Evolutionary conservation across 345 rosid species (phyloP), one percentile per base, ranked within the genome.

Genomic region (Camelina neglecta): DNA sequence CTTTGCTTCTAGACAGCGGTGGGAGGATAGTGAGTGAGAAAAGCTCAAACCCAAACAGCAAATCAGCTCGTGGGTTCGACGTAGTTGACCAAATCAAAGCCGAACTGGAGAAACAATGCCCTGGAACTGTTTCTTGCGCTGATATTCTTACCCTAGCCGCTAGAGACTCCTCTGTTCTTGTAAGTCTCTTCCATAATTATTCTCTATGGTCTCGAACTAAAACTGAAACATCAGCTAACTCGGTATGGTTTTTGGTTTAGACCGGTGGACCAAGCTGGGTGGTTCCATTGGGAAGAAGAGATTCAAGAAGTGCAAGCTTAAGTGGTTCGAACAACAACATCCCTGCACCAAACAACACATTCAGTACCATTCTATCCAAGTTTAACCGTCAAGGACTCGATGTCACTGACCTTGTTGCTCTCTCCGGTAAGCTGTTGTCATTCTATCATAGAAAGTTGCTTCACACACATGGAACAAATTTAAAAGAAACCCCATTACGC

Each of bases 131-230:
- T 11, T 94, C 98, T 55, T 94, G 96, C 50, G 97, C 98, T 64
- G 97, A 94, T 79, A 77, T 84, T 21, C 13, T 94, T 73, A 83
- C 93, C 49, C 75, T 94, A 60, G 92, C 89, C 51, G 97, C 97
- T 57, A 89, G 98, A 86, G 97, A 94, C 78, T 90, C 98, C 48
- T 87, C 98, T 38, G 86, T 86, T 83, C 87, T 94, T 26, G 97
- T 90, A 75, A 86, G 88, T 75, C 39, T 7, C 23, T 8, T 61
- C 33, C 5, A 42, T 8, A 24, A 5, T 33, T 6, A 24, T 3
- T 54, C n/a, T 63, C 13, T 55, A 5, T 4, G 62, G 1, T 61
- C 11, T 41, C 0, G 8, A 60, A 61, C n/a, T 15, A 16, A 35
- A 31, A 11, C 0, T 33, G 3, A 68, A 31, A 41, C 16, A 3